phyloP scores from a whole-genome alignment of 139 green algal species.

The Micractinium conductrix region DNA sequence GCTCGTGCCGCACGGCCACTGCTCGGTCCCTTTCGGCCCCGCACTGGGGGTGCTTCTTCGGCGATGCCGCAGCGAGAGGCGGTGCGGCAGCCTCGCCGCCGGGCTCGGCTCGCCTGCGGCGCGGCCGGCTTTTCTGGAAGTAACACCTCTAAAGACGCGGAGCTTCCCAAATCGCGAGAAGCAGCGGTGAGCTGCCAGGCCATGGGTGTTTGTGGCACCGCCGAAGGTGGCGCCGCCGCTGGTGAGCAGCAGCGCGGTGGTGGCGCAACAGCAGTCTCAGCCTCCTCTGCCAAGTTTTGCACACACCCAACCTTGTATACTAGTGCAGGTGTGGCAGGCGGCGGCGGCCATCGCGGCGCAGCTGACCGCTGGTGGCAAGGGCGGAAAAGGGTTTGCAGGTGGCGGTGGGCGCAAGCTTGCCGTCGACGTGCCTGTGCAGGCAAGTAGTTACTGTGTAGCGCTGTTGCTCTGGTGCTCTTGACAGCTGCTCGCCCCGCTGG shows the following conservation, averaged over 20 bases:
- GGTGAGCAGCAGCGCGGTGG: neutral
- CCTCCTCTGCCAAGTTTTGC: neutral
- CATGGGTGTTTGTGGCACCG: no score
- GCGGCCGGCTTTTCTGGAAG: neutral
- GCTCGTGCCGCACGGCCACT: no score
- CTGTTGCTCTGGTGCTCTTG: no score
- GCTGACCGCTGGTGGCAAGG: slow-evolving; percentile 23
- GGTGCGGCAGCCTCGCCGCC: no score
- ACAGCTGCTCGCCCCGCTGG: no score
- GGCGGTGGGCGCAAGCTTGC: slow-evolving; percentile 4
- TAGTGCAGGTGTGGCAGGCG: slow-evolving; percentile 22
- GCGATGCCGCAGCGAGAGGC: no score
- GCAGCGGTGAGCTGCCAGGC: slow-evolving; percentile 21
- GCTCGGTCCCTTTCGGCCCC: no score
- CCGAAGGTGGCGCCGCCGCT: neutral
- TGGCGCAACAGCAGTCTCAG: neutral
- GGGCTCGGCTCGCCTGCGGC: neutral
- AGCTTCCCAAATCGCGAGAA: neutral
- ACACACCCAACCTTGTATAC: no score
- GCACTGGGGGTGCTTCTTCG: no score
- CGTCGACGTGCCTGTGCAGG: slow-evolving; percentile 41
- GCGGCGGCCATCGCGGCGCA: slow-evolving; percentile 17
- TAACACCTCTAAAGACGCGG: neutral
- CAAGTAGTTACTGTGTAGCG: no score
- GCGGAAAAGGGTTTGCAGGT: slow-evolving; percentile 32